A percentile compares a stretch with the other conserved stretches of the same genome.
phyloP scores from a whole-genome alignment of 352 stramenopile genomes.

The Stramenopiles sp. region DNA sequence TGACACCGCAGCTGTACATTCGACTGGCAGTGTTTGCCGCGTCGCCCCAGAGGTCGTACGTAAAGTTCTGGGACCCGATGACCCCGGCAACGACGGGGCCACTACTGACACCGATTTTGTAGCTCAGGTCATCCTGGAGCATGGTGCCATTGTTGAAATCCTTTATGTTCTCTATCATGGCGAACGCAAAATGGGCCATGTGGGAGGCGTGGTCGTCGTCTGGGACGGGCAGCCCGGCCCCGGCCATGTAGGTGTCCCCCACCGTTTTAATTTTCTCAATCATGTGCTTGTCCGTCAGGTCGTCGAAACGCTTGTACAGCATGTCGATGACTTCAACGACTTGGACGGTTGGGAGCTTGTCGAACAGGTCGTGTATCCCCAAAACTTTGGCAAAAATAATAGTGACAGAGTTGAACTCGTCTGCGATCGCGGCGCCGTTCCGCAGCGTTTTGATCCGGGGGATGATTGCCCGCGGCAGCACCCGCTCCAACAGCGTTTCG shows the following conservation, averaged over 20 bases:
- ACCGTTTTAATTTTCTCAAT: slow-evolving; percentile 72
- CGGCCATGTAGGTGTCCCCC: slow-evolving; percentile 65
- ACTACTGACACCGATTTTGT: slow-evolving; percentile 60
- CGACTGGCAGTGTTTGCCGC: slow-evolving; percentile 56
- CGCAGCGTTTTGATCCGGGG: too few relatives aligned
- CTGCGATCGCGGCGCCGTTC: too few relatives aligned
- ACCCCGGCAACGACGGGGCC: slow-evolving; percentile 54
- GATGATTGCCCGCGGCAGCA: too few relatives aligned
- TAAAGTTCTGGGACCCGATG: slow-evolving; percentile 48
- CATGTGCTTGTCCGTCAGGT: slow-evolving; percentile 52
- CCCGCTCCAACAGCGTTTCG: too few relatives aligned
- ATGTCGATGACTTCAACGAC: slow-evolving; percentile 63
- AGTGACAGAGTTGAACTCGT: too few relatives aligned
- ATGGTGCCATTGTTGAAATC: slow-evolving; percentile 53
- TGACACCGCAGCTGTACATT: slow-evolving; percentile 55
- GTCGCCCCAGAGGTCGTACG: slow-evolving; percentile 63
- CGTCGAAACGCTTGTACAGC: slow-evolving; percentile 64
- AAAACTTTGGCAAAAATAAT: too few relatives aligned
- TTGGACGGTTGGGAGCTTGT: slow-evolving; percentile 45
- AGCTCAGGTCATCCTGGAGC: too few relatives aligned
- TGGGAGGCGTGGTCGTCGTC: slow-evolving; percentile 47
- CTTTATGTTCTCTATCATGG: slow-evolving; percentile 40
- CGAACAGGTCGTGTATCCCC: slow-evolving; percentile 54
- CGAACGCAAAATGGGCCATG: slow-evolving; percentile 43
- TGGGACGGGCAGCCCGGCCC: slow-evolving; percentile 44